Base-by-base conservation (phyloP, 345 rosid genomes). In the Acer saccharum region DNA sequence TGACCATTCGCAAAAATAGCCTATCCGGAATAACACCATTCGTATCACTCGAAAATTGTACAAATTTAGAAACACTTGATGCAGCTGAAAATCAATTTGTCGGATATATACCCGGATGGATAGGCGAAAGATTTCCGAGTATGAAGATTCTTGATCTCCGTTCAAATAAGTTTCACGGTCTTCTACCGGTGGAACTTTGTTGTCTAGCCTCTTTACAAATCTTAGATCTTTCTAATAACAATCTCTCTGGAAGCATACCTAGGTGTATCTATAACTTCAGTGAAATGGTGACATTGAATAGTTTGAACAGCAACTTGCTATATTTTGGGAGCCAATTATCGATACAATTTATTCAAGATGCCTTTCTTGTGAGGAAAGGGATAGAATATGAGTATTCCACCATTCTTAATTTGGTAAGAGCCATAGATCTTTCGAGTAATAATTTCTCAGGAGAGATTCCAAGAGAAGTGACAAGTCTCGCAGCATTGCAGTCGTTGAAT, bases 381-480 rank as follows among this genome's bases (percentile, higher is more conserved):
- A 27, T 23, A 29, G 3, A 61, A 69, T 44, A 58, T 3, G 83
- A 84, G 23, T 77, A 84, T n/a, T 63, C 72, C 20, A 69, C 50
- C 44, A 78, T 50, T 23, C 79, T 83, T 1, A 44, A 48, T 32
- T 68, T 81, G 0, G 77, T 76, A 1, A 73, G 75, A 64, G 74
- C 68, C 60, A 60, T 81, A 2, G 84, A 85, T 27, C 62, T 85
- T 21, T 81, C 83, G 0, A 57, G n/a, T 5, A 57, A 57, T 57
- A 14, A n/a, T 8, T 6, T 57, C n/a, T 57, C 62, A 17, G 62
- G 62, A 57, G 62, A 57, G n/a, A 57, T 57, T 57, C 62, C 62
- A 17, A 17, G 20, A 18, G 62, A 57, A 57, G 7, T 57, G n/a
- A 57, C 62, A 57, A 57, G 62, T 57, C 23, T 57, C 10, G 7